phyloP scores from a whole-genome alignment of 2,329 filamentous ascomycete genomes.

The Paraconiothyrium brasiliense region DNA sequence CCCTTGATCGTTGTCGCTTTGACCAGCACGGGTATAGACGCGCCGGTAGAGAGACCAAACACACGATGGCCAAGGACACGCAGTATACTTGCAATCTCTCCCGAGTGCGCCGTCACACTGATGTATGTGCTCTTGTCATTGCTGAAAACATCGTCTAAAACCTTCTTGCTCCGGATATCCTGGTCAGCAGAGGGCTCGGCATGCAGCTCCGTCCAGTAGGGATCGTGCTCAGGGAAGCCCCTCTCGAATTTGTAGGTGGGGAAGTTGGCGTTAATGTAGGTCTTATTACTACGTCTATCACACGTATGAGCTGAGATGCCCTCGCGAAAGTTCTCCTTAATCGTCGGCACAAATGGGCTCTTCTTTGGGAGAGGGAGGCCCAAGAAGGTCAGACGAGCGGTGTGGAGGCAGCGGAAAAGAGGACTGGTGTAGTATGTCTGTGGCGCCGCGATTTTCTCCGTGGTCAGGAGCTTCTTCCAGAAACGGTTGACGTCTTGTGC shows the following conservation, averaged over 20 bases:
- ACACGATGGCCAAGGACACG: conserved; percentile 67
- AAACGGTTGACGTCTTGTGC: conserved; percentile 67
- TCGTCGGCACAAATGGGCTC: conserved; percentile 63
- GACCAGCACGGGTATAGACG: conserved; percentile 73
- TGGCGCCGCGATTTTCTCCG: conserved; percentile 66
- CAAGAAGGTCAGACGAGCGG: conserved; percentile 69
- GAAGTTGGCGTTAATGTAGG: conserved; percentile 62
- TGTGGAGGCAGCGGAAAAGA: conserved; percentile 69
- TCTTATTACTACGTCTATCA: conserved; percentile 67
- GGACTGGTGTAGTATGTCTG: conserved; percentile 73
- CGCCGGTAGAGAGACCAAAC: conserved; percentile 72
- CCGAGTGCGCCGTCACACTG: conserved; percentile 67
- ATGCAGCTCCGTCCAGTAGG: conserved; percentile 59
- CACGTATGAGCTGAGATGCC: conserved; percentile 75
- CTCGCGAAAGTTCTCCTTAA: conserved; percentile 74
- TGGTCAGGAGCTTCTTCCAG: conserved; percentile 63
- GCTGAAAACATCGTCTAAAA: conserved; percentile 64
- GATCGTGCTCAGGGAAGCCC: conserved; percentile 68
- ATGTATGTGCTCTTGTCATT: conserved; percentile 59
- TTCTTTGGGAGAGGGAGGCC: conserved; percentile 62
- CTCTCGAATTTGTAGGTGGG: conserved; percentile 66
- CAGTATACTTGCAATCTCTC: conserved; percentile 65
- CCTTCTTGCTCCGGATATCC: conserved; percentile 53
- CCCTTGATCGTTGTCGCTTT: conserved; percentile 61
- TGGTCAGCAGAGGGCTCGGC: conserved; percentile 63